Conservation (phyloP, 2,329 filamentous ascomycete genomes). For the Trichoderma brevicompactum region DNA sequence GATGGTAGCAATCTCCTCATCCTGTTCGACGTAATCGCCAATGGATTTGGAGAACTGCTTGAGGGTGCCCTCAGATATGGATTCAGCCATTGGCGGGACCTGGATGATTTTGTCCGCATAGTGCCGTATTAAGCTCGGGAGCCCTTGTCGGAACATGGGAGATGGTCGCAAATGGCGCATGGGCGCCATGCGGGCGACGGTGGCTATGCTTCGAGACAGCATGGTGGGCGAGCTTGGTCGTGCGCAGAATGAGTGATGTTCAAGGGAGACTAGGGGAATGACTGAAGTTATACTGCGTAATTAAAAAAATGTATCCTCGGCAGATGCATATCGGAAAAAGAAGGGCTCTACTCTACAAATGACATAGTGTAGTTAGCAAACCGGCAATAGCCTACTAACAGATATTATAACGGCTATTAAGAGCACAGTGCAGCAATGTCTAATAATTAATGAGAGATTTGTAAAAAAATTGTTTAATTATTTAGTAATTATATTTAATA, state of each 20-base stretch:
- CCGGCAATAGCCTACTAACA: constrained; percentile 6
- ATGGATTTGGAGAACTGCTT: constrained; percentile 94
- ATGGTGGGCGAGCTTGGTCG: constrained; percentile 15
- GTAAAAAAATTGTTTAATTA: not conserved
- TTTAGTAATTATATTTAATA: no score
- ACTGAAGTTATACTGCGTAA: constrained; percentile 16
- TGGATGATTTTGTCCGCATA: constrained; percentile 86
- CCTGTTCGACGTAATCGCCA: constrained; percentile 90
- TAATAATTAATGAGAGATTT: not conserved
- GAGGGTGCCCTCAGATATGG: constrained; percentile 94
- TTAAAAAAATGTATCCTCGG: constrained; percentile 27
- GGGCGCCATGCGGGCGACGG: constrained; percentile 20
- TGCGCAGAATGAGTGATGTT: constrained; percentile 12
- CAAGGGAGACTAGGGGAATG: constrained; percentile 9
- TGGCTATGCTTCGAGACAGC: constrained; percentile 21
- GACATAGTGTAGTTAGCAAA: constrained; percentile 5
- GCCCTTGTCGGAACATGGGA: constrained; percentile 40
- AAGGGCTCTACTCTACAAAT: constrained; percentile 21
- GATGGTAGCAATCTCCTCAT: constrained; percentile 98
- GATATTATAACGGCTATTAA: not conserved
- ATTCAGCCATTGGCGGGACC: constrained; percentile 98
- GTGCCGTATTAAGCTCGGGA: constrained; percentile 58
- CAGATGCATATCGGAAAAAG: constrained; percentile 25
- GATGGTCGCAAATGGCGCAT: constrained; percentile 28
- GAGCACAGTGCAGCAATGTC: not conserved